A percentile compares a stretch with the other conserved stretches of the same genome.
These are phyloP conservation scores for Trifolium subterraneum DNA, from an alignment of 306 rosid genomes.

Conservation along the genomic window DNA sequence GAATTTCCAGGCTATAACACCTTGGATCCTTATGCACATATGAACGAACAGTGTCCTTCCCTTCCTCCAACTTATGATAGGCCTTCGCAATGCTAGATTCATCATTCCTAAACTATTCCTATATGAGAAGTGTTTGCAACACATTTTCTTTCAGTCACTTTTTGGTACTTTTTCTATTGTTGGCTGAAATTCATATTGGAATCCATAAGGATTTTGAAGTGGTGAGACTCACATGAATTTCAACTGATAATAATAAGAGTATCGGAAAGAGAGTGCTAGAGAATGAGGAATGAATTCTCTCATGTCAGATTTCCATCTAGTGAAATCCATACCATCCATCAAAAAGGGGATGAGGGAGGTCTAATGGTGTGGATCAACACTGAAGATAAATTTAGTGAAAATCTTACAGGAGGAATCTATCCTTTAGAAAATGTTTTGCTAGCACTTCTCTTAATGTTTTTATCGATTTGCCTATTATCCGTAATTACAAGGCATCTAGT, in stretches of 20 bases:
- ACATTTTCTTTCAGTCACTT: not conserved
- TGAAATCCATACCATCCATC: not conserved
- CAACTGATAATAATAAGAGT: not conserved
- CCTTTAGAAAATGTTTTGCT: not conserved
- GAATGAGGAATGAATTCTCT: constrained; percentile 2
- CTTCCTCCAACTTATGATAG: constrained; percentile 81
- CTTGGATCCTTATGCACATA: constrained; percentile 76
- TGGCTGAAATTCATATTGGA: not conserved
- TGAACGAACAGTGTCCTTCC: constrained; percentile 95
- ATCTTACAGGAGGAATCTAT: not conserved
- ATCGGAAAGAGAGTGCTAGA: not conserved
- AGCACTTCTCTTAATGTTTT: not conserved
- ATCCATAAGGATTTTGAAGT: not conserved
- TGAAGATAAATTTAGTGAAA: not conserved
- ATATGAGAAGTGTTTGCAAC: constrained; percentile 9
- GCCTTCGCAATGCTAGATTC: constrained; percentile 61
- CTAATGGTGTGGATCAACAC: not conserved
- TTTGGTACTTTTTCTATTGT: not conserved
- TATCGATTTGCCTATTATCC: constrained; percentile 14
- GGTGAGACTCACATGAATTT: not conserved
- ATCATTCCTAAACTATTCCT: not conserved
- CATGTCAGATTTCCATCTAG: constrained; percentile 5
- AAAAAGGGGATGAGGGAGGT: not conserved
- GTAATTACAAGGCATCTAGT: not conserved
- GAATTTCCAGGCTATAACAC: constrained; percentile 91